Evolutionary conservation across 306 rosid species (phyloP), one percentile per base, ranked within the genome.

Genomic region (Cicer yamashitae): DNA sequence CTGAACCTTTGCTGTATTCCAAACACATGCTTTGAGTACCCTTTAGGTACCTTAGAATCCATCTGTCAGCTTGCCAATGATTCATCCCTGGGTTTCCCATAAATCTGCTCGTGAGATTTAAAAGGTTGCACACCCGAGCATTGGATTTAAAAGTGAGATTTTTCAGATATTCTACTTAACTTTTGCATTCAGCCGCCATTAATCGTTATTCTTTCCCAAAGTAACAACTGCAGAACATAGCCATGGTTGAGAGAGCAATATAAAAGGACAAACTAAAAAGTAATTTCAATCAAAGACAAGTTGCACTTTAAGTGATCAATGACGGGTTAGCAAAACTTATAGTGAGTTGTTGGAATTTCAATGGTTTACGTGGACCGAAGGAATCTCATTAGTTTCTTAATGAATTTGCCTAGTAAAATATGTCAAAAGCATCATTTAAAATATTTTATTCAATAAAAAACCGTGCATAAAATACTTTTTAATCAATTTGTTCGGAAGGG

Each of bases 271-370:
- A 30, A 62, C 61, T 25, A 46, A 30, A 64, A 38, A 12, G 34
- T 10, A 34, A 72, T 51, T 20, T 11, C 51, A 58, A 45, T 20
- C 3, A 37, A 17, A 10, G 8, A n/a, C 59, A 44, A 20, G 14
- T 70, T 72, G 7, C 7, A 91, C 98, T 96, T 76, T 91, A 67
- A 97, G 98, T 92, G 97, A 83, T 94, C 98, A 54, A 94, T 69
- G 82, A 87, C 89, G 76, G 93, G 91, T 18, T 97, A 90, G 25
- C 98, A 97, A 81, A 94, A 94, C 88, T 91, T 97, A 66, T 94
- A 94, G 76, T 88, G 82, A 60, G 98, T 86, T 10, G 94, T 84
- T 1, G 98, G 94, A 77, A 93, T 89, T 82, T 93, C 91, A 53
- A 93, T 82, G 48, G 90, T 87, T 77, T 91, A 97, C 0, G 94